Conservation (phyloP, 2,329 filamentous ascomycete species). For the Phyllosticta ampelicida region DNA sequence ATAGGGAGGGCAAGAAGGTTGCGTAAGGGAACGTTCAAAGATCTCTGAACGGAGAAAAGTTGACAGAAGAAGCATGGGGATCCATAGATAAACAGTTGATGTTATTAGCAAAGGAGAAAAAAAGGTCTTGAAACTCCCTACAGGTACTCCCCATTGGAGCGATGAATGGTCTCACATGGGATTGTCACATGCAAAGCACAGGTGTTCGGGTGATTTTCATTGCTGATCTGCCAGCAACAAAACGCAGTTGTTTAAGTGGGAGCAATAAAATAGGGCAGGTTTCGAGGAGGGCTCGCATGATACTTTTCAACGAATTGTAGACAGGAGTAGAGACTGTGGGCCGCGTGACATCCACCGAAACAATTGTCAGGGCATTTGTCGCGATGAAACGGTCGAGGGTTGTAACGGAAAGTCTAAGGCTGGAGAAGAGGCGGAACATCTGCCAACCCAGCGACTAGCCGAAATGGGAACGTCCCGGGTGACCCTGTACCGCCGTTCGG, state of each 20-base stretch:
- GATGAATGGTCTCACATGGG: neutral
- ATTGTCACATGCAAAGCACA: neutral
- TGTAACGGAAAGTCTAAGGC: neutral
- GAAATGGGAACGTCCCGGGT: neutral
- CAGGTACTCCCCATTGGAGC: too few species aligned
- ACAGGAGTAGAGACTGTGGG: neutral
- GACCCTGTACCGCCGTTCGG: neutral
- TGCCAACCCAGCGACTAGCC: neutral
- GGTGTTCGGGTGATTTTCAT: neutral
- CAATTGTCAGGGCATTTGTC: too few species aligned
- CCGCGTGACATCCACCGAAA: neutral
- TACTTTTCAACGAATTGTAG: neutral
- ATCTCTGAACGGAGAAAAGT: too few species aligned
- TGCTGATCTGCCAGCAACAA: neutral
- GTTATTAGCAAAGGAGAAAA: too few species aligned
- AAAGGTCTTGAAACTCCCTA: too few species aligned
- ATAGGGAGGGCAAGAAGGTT: constrained; percentile 64
- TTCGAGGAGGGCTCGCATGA: neutral
- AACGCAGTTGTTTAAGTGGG: neutral
- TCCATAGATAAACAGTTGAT: too few species aligned
- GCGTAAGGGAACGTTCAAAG: neutral
- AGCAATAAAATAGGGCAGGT: neutral
- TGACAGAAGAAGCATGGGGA: too few species aligned
- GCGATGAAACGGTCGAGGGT: neutral
- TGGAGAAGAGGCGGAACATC: neutral